Evolutionary conservation across 805 yeast genomes (phyloP), one percentile per base, ranked within the genome.

Genomic region (Starmera caribaea): DNA sequence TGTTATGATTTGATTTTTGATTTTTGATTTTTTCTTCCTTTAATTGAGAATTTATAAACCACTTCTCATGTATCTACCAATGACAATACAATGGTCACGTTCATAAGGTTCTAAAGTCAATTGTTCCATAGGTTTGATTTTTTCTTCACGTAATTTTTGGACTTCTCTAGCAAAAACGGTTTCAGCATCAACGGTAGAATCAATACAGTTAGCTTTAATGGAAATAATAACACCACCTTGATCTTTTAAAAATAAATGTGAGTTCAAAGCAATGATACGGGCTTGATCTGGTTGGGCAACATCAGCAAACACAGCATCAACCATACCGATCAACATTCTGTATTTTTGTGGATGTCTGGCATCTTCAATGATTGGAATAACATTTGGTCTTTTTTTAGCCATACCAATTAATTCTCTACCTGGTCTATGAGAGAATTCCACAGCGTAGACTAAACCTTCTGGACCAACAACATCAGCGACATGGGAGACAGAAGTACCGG

Each of bases 221-320:
- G 97, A 90, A 61, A 92, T 92, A 50, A 92, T 92, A 52, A 92
- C 98, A 63, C 96, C 95, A 70, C 98, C 98, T 69, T 82, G 88
- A 68, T 92, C 97, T 69, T 92, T 92, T 64, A 92, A 77, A 83
- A 92, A 92, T 77, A 90, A 74, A 69, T 92, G 98, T 42, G 97
- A 81, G 79, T 92, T 92, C 64, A 92, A 79, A 39, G 97, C 98
- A 65, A 92, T 90, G 63, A 92, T 92, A 83, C 98, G 94, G 55
- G 98, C 98, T 74, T 92, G 98, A 72, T 92, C 98, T 34, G 98
- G 98, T 74, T 92, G 98, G 51, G 98, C 98, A 64, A 92, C 98
- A 76, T 92, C 98, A 47, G 98, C 98, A 61, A 92, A 92, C 45
- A 92, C 97, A 62, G 79, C 86, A 68, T 92, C 98, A 51, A 92